phyloP scores from a whole-genome alignment of 1,284 basidiomycete species.

The Cutaneotrichosporon sp. region DNA sequence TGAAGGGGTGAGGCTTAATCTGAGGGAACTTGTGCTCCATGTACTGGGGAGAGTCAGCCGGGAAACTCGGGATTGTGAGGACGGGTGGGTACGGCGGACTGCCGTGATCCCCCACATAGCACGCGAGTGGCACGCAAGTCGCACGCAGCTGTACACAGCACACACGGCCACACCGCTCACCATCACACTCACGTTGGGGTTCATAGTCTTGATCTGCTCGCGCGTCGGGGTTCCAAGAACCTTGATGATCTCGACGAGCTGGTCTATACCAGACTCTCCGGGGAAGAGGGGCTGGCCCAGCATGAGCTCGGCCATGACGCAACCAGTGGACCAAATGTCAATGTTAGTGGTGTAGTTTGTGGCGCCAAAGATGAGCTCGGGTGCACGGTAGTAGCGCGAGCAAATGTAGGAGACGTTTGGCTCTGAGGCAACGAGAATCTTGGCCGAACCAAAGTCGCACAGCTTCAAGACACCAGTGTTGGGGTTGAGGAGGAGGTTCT shows the following conservation, averaged over 20 bases:
- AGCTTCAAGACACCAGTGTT: conserved; percentile 94
- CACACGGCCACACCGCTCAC: not conserved
- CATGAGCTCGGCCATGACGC: conserved; percentile 99
- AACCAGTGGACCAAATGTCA: conserved; percentile 99
- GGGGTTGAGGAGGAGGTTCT: conserved; percentile 95
- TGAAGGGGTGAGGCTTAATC: conserved; percentile 96
- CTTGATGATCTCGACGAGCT: conserved; percentile 99
- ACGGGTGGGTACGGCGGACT: not conserved
- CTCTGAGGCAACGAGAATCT: conserved; percentile 95
- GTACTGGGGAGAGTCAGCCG: conserved; percentile 57
- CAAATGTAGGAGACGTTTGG: conserved; percentile 99
- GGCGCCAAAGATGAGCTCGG: conserved; percentile 98
- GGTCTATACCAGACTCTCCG: conserved; percentile 99
- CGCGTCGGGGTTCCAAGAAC: conserved; percentile 95
- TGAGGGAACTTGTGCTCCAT: conserved; percentile 99
- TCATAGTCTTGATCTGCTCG: conserved; percentile 99
- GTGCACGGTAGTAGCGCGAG: conserved; percentile 98
- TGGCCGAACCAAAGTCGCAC: conserved; percentile 98
- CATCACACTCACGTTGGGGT: conserved; percentile 64
- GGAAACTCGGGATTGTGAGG: not conserved
- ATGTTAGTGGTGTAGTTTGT: conserved; percentile 99
- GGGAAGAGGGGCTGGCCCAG: conserved; percentile 97
- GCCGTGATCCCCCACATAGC: too few relatives aligned
- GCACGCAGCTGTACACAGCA: too few relatives aligned
- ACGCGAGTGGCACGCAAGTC: too few relatives aligned